Evolutionary conservation across 495 filamentous ascomycete species (phyloP), one percentile per base, ranked within the genome.

Genomic region (Daldinia bambusicola): DNA sequence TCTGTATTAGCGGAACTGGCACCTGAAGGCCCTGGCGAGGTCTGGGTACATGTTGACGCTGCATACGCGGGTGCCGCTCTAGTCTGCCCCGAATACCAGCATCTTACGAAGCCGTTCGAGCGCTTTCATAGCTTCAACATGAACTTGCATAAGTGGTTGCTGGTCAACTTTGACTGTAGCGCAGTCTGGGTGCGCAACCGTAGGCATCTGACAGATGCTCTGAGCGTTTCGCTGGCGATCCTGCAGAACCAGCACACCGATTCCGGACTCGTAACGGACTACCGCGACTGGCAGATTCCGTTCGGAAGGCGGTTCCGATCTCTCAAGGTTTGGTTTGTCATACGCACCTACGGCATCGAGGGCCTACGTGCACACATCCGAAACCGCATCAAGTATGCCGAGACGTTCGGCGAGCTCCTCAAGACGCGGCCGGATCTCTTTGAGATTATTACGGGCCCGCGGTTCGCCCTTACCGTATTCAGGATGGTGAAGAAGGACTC

Each of bases 61-160:
- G 95, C 95, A 2, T 98, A 97, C 81, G 95, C 95, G 4, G 95
- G 95, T 0, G 88, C 93, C 0, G 89, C 93, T 34, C 84, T 98
- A 5, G 84, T 97, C 4, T 90, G 89, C 14, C 89, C 93, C 16
- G 93, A 97, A 74, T 93, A 90, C 76, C 89, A 92, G 69, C 83
- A 92, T 74, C 85, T 93, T 58, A 83, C 91, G 0, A 75, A 83
- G 45, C 80, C 86, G 6, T 88, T 97, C 55, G 79, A 77, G 9
- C 76, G 82, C 1, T 93, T 97, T 64, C 93, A 97, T 80, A 93
- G 90, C 74, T 97, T 95, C 83, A 88, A 97, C 76, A 89, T 92
- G 82, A 99, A 98, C 80, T 91, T 98, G 91, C 95, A 98, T 83
- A 99, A 99, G 83, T 98, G 95, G 94, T 84, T 98, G 40, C 86